These are phyloP conservation scores for Phellopilus nigrolimitatus DNA, from an alignment of 1,284 basidiomycete genomes.

Conservation along the genomic window DNA sequence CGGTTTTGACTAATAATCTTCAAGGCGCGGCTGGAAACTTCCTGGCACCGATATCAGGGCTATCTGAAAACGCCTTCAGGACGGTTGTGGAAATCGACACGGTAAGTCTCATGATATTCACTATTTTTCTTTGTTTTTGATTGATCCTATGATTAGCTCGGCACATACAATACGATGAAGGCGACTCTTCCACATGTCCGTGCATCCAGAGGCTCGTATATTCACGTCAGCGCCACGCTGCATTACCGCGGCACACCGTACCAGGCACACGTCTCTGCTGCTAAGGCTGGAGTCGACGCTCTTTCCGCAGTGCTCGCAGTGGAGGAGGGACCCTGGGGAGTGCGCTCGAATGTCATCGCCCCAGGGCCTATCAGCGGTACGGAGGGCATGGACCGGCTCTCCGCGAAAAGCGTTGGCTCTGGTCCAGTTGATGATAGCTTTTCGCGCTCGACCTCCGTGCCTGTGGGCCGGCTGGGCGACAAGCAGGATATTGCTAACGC, in stretches of 20 bases:
- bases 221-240: constrained; percentile 88
- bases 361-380: constrained; percentile 85
- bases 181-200: constrained; percentile 78
- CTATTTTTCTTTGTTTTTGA: background rate
- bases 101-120: constrained; percentile 37
- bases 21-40: constrained; percentile 88
- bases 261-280: constrained; percentile 91
- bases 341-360: constrained; percentile 89
- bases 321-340: constrained; percentile 92
- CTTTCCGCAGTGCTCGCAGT: constrained; percentile 81
- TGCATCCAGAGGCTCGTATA: constrained; percentile 73
- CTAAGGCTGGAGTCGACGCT: constrained; percentile 93
- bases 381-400: constrained; percentile 78
- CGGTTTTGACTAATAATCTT: background rate
- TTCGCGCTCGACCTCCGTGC: constrained; percentile 31
- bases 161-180: constrained; percentile 93
- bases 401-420: constrained; percentile 34
- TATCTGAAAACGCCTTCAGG: constrained; percentile 86
- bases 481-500: constrained; percentile 77
- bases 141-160: constrained; percentile 47
- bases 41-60: constrained; percentile 73
- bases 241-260: constrained; percentile 87
- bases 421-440: background rate
- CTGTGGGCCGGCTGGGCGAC: constrained; percentile 64
- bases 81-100: constrained; percentile 95